Percentiles rank a stretch among this genome's conserved stretches.
phyloP scores from a whole-genome alignment of 306 rosid genomes.

The Morella rubra region DNA sequence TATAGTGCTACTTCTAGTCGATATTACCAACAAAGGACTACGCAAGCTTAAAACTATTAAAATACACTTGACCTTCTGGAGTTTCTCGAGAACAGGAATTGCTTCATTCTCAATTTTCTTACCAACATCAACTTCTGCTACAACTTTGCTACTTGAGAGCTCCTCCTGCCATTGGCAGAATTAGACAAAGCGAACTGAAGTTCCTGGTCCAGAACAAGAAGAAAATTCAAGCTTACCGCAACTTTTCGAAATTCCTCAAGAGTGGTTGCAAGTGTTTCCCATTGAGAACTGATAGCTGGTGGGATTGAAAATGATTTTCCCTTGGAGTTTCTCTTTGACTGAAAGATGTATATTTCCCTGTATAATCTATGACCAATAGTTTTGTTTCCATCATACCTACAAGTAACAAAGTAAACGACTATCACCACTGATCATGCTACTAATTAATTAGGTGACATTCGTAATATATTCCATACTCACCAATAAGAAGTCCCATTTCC shows the following conservation, averaged over 20 bases:
- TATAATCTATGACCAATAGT: constrained; percentile 59
- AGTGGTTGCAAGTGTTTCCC: constrained; percentile 88
- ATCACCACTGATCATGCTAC: constrained; percentile 4
- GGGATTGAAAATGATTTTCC: constrained; percentile 34
- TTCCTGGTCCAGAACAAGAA: constrained; percentile 4
- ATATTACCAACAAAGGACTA: constrained; percentile 8
- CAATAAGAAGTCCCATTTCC: constrained; percentile 64
- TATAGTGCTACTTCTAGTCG: constrained; percentile 7
- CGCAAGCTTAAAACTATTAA: constrained; percentile 14
- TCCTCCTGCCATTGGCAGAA: constrained; percentile 60
- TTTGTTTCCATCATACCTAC: constrained; percentile 79
- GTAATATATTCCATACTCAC: constrained; percentile 36
- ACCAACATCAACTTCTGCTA: constrained; percentile 45
- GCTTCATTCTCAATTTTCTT: constrained; percentile 56
- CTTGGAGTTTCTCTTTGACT: constrained; percentile 39
- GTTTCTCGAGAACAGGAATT: constrained; percentile 68
- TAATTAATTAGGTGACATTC: neutral
- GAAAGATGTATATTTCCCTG: constrained; percentile 47
- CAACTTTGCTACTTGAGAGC: constrained; percentile 52
- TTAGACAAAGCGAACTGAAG: constrained; percentile 13
- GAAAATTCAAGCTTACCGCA: constrained; percentile 49
- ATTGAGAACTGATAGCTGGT: constrained; percentile 45
- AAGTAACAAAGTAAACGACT: constrained; percentile 26
- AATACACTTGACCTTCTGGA: constrained; percentile 49
- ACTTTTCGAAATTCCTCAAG: constrained; percentile 63